Evolutionary conservation across 805 yeast species (phyloP), one percentile per base, ranked within the genome.

Genomic region (Zygoascus bituminiphila): DNA sequence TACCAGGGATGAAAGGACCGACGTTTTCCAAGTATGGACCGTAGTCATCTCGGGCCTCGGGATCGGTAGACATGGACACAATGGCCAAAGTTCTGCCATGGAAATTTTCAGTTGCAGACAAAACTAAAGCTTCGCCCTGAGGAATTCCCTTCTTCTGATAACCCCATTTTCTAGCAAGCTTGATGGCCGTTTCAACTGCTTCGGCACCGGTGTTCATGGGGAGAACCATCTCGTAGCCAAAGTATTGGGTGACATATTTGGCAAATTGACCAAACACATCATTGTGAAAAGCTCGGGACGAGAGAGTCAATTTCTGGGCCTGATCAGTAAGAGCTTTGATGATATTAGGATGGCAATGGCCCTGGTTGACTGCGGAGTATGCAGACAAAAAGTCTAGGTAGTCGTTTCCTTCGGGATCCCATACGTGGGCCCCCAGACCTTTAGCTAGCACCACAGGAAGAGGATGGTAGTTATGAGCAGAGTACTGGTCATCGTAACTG

Each of bases 191-290:
- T 72, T 91, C 98, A 38, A 91, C 98, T 8, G 98, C 98, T 71
- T 91, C 98, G 36, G 97, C 97, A 64, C 98, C 98, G 12, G 98
- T 91, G 73, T 91, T 91, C 97, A 89, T 91, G 56, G 98, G 98
- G 64, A 91, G 73, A 9, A 91, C 91, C 84, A 80, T 82, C 61
- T 91, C 98, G 69, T 87, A 91, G 63, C 81, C 77, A 72, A 91
- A 91, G 64, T 71, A 89, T 64, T 88, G 93, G 47, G 96, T 88
- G 52, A 88, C 74, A 62, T 77, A 91, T 66, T 88, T 86, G 56
- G 96, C 93, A 63, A 79, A 91, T 29, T 75, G 74, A 40, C 96
- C 95, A 63, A 88, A 88, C 9, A 81, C 82, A 64, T 89, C 95
- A 47, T 85, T 84, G 21, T 94, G 85, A 65, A 91, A 91, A 3